Base-by-base conservation (phyloP, 1,139 yeast genomes). In the Trichomonascaceae sp. region DNA sequence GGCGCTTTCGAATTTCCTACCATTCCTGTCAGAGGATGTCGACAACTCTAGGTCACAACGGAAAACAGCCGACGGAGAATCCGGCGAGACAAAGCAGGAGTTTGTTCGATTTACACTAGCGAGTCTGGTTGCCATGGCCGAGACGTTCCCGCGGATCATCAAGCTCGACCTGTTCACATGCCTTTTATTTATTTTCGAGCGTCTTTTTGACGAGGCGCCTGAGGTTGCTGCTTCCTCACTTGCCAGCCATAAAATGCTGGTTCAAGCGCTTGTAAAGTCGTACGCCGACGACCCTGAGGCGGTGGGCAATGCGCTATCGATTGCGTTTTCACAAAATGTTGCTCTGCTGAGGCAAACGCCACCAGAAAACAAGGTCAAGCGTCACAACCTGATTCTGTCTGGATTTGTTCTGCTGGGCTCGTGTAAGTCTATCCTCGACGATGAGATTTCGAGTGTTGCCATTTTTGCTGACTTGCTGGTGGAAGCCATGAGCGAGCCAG, bases 111-210 rank as follows among this genome's bases (percentile, higher is more conserved):
- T 65, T 28, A 63, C 74, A 1, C 64, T 81, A 38, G 62, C 61
- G n/a, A 62, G 67, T 4, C 62, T 82, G 26, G 71, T 74, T 11
- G 69, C 62, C 6, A 77, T 81, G 76, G 67, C 76, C 20, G 63
- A 65, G 9, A 60, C 59, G 25, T 74, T 85, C 45, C 87, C 92
- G 1, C 70, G 64, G 14, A 65, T 78, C 17, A 80, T 81, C 33
- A 71, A 72, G 44, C 56, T 64, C 13, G 96, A 85, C 49, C 59
- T 85, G 28, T 72, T 73, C 49, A 68, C 89, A 0, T 77, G 93
- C 46, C 48, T 80, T 32, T 56, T 85, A 20, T 77, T 67, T 46
- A 66, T 77, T 5, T 69, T 78, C 42, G 74, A 79, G 4, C 65
- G 69, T 46, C 62, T 79, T 18, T 71, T 71, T 45, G 75, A 73